Evolutionary conservation across 2,329 filamentous ascomycete genomes (phyloP), one percentile per base, ranked within the genome.

Genomic region (Tricladium varicosporioides): DNA sequence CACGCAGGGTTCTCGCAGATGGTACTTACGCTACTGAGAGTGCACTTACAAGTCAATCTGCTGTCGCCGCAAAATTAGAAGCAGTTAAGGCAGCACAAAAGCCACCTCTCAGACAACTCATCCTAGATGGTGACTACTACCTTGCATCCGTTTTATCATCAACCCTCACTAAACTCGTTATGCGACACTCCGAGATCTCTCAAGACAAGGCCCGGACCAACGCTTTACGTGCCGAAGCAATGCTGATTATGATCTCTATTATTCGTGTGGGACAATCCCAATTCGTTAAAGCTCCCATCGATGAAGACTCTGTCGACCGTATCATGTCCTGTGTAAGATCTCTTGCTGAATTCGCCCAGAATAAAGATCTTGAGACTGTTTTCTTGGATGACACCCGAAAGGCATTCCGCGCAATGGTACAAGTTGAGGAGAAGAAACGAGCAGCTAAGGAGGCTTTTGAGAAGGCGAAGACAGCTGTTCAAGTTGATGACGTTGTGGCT

Each of bases 161-260:
- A 7, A 97, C 93, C 1, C 82, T 99, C 57, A 96, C 94, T 14
- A 99, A 99, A 77, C 82, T 99, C 54, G 94, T 99, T 51, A 96
- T 99, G 92, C 89, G 94, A 53, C 92, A 97, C 72, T 89, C 91
- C 1, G 92, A 97, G 71, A 92, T 97, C 59, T 97, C 93, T 1
- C 79, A 88, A 19, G 93, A 97, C 67, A 75, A 81, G 45, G 89
- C 90, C 45, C 88, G 94, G 42, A 97, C 93, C 31, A 99, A 99
- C 67, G 92, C 93, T 31, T 82, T 99, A 22, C 88, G 91, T 50
- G 94, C 94, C 2, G 94, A 99, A 74, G 94, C 94, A 46, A 99
- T 99, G 94, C 82, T 99, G 53, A 97, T 99, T 71, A 96, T 97
- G 92, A 96, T 99, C 67, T 97, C 94, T 5, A 95, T 99, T 65